Evolutionary conservation across 495 filamentous ascomycete genomes (phyloP), one percentile per base, ranked within the genome.

Genomic region (Delitschia confertaspora): DNA sequence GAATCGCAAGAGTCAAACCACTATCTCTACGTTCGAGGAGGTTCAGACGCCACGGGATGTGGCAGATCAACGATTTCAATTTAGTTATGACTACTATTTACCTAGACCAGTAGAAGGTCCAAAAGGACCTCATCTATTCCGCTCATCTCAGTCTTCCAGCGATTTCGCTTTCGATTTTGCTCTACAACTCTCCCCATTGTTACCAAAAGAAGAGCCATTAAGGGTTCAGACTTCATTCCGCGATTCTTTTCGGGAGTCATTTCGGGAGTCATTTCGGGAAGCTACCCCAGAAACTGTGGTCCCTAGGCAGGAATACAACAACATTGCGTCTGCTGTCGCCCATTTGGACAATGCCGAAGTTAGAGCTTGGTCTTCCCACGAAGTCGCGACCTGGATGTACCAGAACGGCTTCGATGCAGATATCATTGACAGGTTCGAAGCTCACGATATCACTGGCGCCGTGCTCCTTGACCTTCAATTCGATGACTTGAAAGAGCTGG

Each of bases 401-500:
- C 76, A 73, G 33, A 65, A 70, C 1, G 80, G 82, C 4, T 76
- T 85, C 51, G 86, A 95, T 40, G 64, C 74, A 8, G 63, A 68
- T 0, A 66, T 88, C 27, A 73, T 89, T n/a, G 76, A 93, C 38
- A 83, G 79, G 55, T 95, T 98, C 51, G 70, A 83, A 42, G 69
- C 74, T 49, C 89, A 98, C 62, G 91, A 98, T 57, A 95, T 98
- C 60, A 80, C 80, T 17, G 91, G 91, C 0, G 65, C 77, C 2
- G 79, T 95, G 36, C 69, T 98, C 1, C 75, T 89, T 18, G 80
- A 83, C 11, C 67, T 98, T n/a, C 82, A 93, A 56, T 76, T 84
- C 51, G 85, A 94, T 24, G 88, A 95, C 57, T 69, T 98, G n/a
- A 87, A 88, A 56, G 91, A 98, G 64, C 78, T 95, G 4, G 82